Evolutionary conservation across 1,284 basidiomycete species (phyloP).

Genomic region (Austropuccinia psidii): DNA sequence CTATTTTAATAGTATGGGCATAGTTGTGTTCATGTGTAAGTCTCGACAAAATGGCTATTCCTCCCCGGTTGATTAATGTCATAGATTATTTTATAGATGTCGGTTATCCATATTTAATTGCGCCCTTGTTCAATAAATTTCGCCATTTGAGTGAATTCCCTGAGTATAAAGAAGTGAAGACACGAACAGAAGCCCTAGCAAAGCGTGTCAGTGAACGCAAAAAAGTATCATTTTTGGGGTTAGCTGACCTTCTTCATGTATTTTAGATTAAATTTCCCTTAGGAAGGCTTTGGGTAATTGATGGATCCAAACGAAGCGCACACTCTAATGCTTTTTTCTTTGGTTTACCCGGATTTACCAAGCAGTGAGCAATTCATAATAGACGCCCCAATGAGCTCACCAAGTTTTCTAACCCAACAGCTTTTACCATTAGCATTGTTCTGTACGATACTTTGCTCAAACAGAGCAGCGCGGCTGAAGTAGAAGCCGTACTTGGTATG

Average conservation of each 20-base stretch:
- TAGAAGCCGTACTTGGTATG: conserved; percentile 65
- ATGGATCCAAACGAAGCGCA: conserved; percentile 86
- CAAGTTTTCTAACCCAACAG: conserved; percentile 47
- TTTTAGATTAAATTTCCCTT: conserved; percentile 80
- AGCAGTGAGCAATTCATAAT: conserved; percentile 26
- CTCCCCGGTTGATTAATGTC: conserved; percentile 42
- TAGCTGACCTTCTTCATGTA: conserved; percentile 51
- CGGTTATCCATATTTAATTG: background rate
- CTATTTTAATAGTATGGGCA: conserved; percentile 4
- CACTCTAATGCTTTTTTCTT: conserved; percentile 72
- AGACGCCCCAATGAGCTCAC: conserved; percentile 61
- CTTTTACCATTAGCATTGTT: conserved; percentile 61
- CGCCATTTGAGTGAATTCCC: conserved; percentile 30
- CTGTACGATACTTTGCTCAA: conserved; percentile 95
- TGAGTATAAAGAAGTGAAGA: conserved; percentile 31
- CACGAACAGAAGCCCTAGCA: conserved; percentile 16
- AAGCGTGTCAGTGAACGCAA: conserved; percentile 6
- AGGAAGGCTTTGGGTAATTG: conserved; percentile 82
- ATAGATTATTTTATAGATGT: conserved; percentile 33
- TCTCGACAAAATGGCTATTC: conserved; percentile 42
- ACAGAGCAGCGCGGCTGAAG: conserved; percentile 74
- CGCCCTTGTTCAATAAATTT: conserved; percentile 36
- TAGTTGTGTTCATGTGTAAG: conserved; percentile 35
- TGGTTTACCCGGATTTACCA: conserved; percentile 34
- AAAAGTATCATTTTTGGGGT: background rate